Evolutionary conservation across 1,284 basidiomycete species (phyloP), one percentile per base, ranked within the genome.

Genomic region (Sutorius eximius): DNA sequence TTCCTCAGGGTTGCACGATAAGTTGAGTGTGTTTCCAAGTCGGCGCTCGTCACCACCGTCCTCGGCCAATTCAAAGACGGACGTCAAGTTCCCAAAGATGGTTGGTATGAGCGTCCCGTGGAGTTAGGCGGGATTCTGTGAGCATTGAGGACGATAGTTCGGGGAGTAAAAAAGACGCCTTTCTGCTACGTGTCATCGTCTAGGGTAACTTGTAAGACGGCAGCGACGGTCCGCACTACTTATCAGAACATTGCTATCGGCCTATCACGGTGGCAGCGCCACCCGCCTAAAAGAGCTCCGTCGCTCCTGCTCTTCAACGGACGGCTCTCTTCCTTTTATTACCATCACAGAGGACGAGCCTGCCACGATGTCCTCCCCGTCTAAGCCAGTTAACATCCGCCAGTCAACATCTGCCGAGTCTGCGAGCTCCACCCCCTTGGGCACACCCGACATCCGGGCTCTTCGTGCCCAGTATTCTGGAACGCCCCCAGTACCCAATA

Each of bases 401-500:
- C 75, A 70, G n/a, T 67, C 76, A 38, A 61, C 58, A 3, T 1
- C 73, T 30, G 51, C 59, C 30, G 56, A 68, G 16, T 60, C 73
- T 4, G 65, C 61, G 2, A 71, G 74, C 13, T 59, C 69, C 20
- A 74, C 76, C 4, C 72, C 74, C 2, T 49, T 70, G 11, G 79
- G 79, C 45, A 82, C 83, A 15, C 81, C 83, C 13, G 79, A 82
- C 62, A 63, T 83, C 54, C 76, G 78, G 27, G 73, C 73, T n/a
- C 71, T 87, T n/a, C 81, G 86, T 13, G 82, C 83, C 18, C 82
- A 82, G 55, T 87, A 84, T 61, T 65, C 75, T 16, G 77, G 84
- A 34, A 86, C 85, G 6, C 82, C 87, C 27, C 82, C 83, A 16
- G 75, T 78, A 3, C 81, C 83, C 47, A 88, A 88, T 67, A 83